These are phyloP conservation scores for Tieghemostelium lacteum DNA, from an alignment of 78 protist genomes.

Conservation along the genomic window DNA sequence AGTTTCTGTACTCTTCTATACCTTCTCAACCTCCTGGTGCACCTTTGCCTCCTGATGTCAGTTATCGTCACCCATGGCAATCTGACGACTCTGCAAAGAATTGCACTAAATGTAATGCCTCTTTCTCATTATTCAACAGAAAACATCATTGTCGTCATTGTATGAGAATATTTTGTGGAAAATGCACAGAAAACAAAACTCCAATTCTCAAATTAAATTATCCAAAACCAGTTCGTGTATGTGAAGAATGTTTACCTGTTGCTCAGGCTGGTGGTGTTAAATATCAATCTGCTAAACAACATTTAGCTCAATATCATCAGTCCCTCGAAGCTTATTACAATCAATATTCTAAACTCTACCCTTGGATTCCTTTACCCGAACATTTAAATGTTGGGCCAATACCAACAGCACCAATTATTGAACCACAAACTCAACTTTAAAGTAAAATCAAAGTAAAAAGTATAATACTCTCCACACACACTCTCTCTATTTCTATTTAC, in stretches of 20 bases:
- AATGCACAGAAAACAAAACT: slow-evolving; percentile 33
- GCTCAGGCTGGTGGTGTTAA: slow-evolving; percentile 50
- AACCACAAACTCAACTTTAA: too few species aligned
- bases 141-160: slow-evolving; percentile 82
- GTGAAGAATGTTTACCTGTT: slow-evolving; percentile 50
- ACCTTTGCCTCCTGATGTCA: slow-evolving; percentile 75
- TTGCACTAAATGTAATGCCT: slow-evolving; percentile 26
- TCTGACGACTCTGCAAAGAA: slow-evolving; percentile 14
- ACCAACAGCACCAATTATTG: too few species aligned
- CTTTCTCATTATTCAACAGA: slow-evolving; percentile 34
- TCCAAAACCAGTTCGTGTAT: slow-evolving; percentile 69
- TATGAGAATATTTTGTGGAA: slow-evolving; percentile 46
- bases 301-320: slow-evolving; percentile 11
- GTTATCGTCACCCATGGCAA: slow-evolving; percentile 75
- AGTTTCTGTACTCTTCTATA: slow-evolving; percentile 50
- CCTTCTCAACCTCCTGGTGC: slow-evolving; percentile 64
- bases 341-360: slow-evolving; percentile 28
- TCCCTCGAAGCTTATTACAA: slow-evolving; percentile 26
- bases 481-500: too few species aligned
- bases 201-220: slow-evolving; percentile 45
- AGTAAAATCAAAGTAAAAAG: too few species aligned
- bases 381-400: too few species aligned
- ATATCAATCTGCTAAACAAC: slow-evolving; percentile 56
- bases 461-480: too few species aligned
- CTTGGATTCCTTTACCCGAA: slow-evolving; percentile 18